Evolutionary conservation across 768 basidiomycete species (phyloP).

Genomic region (Serendipita sp.): DNA sequence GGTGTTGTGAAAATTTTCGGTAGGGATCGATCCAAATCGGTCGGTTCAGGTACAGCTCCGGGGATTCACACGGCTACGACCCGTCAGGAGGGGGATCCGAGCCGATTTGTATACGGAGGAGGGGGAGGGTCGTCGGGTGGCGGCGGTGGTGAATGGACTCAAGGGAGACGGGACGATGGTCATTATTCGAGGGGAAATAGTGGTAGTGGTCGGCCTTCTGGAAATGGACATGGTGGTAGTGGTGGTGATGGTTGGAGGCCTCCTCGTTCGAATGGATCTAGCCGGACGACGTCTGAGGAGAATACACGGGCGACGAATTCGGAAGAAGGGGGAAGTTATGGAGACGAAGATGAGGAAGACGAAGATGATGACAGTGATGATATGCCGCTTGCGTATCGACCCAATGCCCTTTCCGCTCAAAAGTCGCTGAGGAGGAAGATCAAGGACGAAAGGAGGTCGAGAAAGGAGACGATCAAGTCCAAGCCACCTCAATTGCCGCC

Average conservation of each 20-base stretch:
- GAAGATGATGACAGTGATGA: constrained; percentile 32
- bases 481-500: constrained; percentile 9
- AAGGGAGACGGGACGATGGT: not conserved
- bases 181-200: not conserved
- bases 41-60: too few species aligned
- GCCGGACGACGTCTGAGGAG: not conserved
- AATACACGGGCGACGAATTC: not conserved
- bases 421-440: constrained; percentile 60
- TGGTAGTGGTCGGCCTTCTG: not conserved
- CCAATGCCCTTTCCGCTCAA: constrained; percentile 69
- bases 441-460: constrained; percentile 41
- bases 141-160: not conserved
- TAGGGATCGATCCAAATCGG: too few species aligned
- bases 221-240: not conserved
- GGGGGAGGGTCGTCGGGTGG: not conserved
- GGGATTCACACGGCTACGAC: not conserved
- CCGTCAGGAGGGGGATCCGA: not conserved
- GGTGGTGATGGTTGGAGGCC: not conserved
- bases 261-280: not conserved
- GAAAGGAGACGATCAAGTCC: constrained; percentile 4
- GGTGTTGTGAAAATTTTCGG: too few species aligned
- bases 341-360: constrained; percentile 33
- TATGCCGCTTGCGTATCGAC: constrained; percentile 64
- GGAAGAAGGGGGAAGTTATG: not conserved
- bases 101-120: not conserved